Evolutionary conservation across 345 rosid genomes (phyloP), one percentile per base, ranked within the genome.

Genomic region (Gynandropsis gynandra): DNA sequence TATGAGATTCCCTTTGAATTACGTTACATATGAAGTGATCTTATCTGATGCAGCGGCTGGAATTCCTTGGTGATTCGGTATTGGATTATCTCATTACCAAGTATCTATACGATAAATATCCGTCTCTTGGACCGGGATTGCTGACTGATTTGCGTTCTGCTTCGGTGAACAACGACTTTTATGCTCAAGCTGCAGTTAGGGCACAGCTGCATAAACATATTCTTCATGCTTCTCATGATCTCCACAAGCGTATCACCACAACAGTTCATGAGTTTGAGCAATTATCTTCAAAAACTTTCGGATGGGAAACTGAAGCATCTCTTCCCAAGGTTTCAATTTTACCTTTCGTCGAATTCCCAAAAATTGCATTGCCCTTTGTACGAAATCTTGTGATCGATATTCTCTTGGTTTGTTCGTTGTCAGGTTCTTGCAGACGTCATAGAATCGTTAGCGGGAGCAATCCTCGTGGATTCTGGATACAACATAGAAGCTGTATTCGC

Each of bases 131-230:
- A 10, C 98, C 98, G 4, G 95, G 95, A 42, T 40, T 75, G 43
- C 64, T 92, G 46, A 92, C 96, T 0, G 97, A 92, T 54, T 43
- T 92, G 95, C 74, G 98, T 54, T 92, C 98, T 29, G 90, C 97
- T 33, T 92, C 97, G 1, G 95, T 87, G 41, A 92, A 92, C 72
- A 92, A 92, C 21, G 89, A 85, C 21, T 82, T 79, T 42, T 92
- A 85, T 55, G 98, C 95, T 1, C 75, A 7, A 42, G 74, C 75
- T 21, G 75, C 84, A 0, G 56, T 82, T 14, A 87, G 65, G 73
- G 71, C 55, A 17, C 82, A 70, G 36, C 59, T 92, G 48, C 80
- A 92, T 50, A 78, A 76, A 65, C 76, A 85, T 58, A 78, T 92
- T 15, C 81, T 82, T 32, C 77, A 92, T 43, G 72, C 77, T 1